Base-by-base conservation (phyloP, 805 yeast species). In the Yueomyces sp. region DNA sequence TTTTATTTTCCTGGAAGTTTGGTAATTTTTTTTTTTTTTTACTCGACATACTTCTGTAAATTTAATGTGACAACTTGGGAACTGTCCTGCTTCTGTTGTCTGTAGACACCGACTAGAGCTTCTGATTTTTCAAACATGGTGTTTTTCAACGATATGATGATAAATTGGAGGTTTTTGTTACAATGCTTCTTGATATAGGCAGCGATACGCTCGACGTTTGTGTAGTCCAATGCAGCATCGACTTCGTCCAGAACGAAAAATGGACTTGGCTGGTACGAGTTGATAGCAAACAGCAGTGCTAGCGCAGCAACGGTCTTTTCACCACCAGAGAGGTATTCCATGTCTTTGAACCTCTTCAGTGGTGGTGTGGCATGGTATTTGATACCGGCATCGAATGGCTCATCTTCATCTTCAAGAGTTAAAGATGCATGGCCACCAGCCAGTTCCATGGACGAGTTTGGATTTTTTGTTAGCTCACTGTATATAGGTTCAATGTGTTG, bases 281-380 rank as follows among this genome's bases (percentile, higher is more conserved):
- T 96, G 38, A 88, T 77, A 0, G 97, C 88, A 65, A 92, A 92
- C 40, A 92, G 62, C 49, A 92, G 67, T 0, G 97, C 96, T 49
- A 92, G 66, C 0, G 98, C 98, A 2, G 98, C 98, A 60, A 92
- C 81, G 2, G 96, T 85, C 58, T 88, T 87, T 58, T 92, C 98
- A 44, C 98, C 98, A 43, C 98, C 98, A 1, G 96, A 86, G 27
- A 92, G 69, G 44, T 84, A 74, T 45, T 85, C 94, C 85, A 92
- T 87, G 50, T 85, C 95, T 51, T 90, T 73, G 60, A 87, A 92
- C 51, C 96, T 70, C 55, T 92, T 92, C 76, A 84, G 74, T 7
- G 97, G 97, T 1, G 97, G 97, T 82, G 87, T 87, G 0, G 95
- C 96, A 60, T 86, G 92, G 53, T 85, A 92, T 52, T 78, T 82